A percentile compares a stretch with the other conserved stretches of the same genome.
These are phyloP conservation scores for Nephelium lappaceum DNA, from an alignment of 345 rosid species.

Conservation along the genomic window DNA sequence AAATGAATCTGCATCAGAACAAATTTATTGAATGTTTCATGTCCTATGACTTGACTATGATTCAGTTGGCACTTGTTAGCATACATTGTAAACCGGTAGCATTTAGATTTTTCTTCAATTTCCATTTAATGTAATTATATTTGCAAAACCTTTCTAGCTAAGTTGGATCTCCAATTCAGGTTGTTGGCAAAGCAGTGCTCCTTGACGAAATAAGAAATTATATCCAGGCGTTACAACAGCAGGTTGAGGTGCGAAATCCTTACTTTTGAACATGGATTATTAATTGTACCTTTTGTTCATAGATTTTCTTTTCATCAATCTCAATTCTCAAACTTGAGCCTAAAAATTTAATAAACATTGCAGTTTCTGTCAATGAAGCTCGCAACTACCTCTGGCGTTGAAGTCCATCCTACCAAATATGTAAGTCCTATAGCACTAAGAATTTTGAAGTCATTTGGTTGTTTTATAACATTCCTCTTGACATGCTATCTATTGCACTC, in stretches of 20 bases:
- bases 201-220: conserved; percentile 91
- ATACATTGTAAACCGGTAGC: neutral
- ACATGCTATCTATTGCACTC: neutral
- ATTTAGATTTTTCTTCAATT: neutral
- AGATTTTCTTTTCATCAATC: neutral
- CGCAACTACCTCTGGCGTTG: conserved; percentile 63
- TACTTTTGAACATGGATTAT: neutral
- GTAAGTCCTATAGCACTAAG: conserved; percentile 33
- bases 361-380: conserved; percentile 96
- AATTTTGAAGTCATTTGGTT: conserved; percentile 2
- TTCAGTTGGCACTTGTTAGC: neutral
- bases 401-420: conserved; percentile 71
- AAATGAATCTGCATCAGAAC: neutral
- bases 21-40: neutral
- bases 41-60: neutral
- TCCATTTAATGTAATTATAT: neutral
- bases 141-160: neutral
- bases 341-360: conserved; percentile 28
- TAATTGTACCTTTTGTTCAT: neutral
- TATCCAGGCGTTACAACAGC: conserved; percentile 80
- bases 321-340: neutral
- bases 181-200: conserved; percentile 85
- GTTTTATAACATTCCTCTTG: neutral
- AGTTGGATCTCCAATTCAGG: conserved; percentile 47
- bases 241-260: conserved; percentile 69